Base-by-base conservation (phyloP, 2,329 filamentous ascomycete genomes). In the Pochonia chlamydosporia region DNA sequence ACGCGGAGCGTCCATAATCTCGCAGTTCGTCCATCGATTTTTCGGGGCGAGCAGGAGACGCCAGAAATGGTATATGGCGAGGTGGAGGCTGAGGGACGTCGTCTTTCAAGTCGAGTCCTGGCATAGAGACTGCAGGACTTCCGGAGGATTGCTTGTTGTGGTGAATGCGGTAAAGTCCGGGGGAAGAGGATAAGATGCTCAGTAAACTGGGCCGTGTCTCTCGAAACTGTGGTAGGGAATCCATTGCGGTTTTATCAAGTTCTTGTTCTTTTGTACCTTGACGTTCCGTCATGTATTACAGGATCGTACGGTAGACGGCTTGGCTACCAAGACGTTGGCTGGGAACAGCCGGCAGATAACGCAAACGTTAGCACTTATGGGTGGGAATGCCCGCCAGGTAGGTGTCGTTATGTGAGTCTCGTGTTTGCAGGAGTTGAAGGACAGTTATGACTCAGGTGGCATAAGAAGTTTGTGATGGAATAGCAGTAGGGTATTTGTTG, bases 1-100 rank as follows among this genome's bases (percentile, higher is more conserved):
- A 57, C 5, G 52, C 46, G n/a, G 58, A 56, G 26, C 57, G 60
- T 4, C 57, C 51, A 21, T 53, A 57, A 30, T 63, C 59, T 37
- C 61, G 61, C 28, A 58, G 57, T 10, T 64, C 56, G 42, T 54
- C 55, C 25, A 49, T 55, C 49, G 58, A 60, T 41, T 66, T 63
- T 33, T 65, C 54, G 31, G 58, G 44, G 26, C 56, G 54, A 40
- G 59, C 51, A 47, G 62, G 56, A 25, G 62, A 61, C 5, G 67
- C 67, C 31, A 59, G 56, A 31, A 66, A 61, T 6, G 66, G 67
- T 5, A 66, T 58, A 28, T 63, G 57, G 41, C 63, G 63, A 5
- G 72, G 72, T n/a, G 72, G 72, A n/a, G 72, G 72, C 39, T 75
- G 72, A 50, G 72, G 72, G 3, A 62, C 68, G 51, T 63, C 57